Evolutionary conservation across 495 filamentous ascomycete genomes (phyloP).

Genomic region (Xylaria bambusicola): DNA sequence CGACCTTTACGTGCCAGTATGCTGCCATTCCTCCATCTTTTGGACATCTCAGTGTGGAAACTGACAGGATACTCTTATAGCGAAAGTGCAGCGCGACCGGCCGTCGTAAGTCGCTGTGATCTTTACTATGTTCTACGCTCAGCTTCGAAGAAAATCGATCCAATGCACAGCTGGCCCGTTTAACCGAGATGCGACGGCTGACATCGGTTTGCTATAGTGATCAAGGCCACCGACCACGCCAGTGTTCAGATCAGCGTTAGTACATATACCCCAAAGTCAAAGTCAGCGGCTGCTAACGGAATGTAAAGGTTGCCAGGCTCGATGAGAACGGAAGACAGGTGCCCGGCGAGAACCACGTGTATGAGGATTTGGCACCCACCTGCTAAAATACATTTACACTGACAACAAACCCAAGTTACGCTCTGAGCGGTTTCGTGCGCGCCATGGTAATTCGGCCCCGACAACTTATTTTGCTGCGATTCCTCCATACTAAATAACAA

Average conservation of each 20-base stretch:
- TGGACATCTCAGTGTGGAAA: background rate
- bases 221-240: slow-evolving; percentile 98
- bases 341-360: slow-evolving; percentile 95
- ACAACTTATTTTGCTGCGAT: background rate
- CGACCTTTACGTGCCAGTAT: slow-evolving; percentile 75
- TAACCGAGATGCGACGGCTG: background rate
- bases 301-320: slow-evolving; percentile 48
- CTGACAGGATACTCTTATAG: slow-evolving; percentile 40
- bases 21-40: background rate
- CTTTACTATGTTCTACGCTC: background rate
- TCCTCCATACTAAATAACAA: background rate
- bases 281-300: background rate
- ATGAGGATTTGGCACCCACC: slow-evolving; percentile 32
- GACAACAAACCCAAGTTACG: slow-evolving; percentile 37
- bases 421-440: slow-evolving; percentile 95
- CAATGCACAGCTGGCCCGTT: background rate
- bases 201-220: slow-evolving; percentile 55
- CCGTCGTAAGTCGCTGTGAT: slow-evolving; percentile 46
- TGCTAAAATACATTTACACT: background rate
- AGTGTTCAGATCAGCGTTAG: slow-evolving; percentile 71
- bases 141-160: background rate
- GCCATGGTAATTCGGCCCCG: slow-evolving; percentile 62
- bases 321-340: slow-evolving; percentile 94
- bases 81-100: slow-evolving; percentile 95
- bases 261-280: slow-evolving; percentile 53